Conservation (phyloP, 2,329 filamentous ascomycete genomes). For the Monilinia fructigena region DNA sequence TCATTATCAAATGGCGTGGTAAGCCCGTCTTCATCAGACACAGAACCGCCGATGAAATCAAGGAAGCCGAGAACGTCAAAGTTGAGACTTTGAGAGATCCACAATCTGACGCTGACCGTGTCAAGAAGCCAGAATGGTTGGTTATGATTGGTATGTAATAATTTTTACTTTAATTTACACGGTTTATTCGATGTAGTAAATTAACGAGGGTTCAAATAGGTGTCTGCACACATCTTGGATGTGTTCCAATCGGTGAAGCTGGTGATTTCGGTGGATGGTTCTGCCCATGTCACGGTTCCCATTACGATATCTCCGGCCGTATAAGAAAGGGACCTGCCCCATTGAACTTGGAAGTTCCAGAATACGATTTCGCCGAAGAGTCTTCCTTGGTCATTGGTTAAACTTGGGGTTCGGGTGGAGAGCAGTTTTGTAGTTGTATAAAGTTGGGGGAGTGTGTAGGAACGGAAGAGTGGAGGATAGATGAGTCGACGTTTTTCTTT, state of each 20-base stretch:
- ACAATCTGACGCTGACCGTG: slow-evolving; percentile 85
- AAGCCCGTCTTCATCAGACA: slow-evolving; percentile 99
- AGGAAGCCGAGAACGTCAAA: slow-evolving; percentile 87
- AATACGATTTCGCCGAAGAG: slow-evolving; percentile 91
- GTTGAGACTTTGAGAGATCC: slow-evolving; percentile 84
- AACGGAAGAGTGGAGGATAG: slow-evolving; percentile 15
- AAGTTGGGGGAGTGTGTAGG: slow-evolving; percentile 14
- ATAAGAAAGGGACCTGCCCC: slow-evolving; percentile 96
- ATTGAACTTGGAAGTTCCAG: slow-evolving; percentile 92
- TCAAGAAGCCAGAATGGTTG: slow-evolving; percentile 98
- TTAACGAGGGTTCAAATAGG: slow-evolving; percentile 50
- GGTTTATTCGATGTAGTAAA: slow-evolving; percentile 29
- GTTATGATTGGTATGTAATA: slow-evolving; percentile 81
- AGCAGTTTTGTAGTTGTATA: slow-evolving; percentile 23
- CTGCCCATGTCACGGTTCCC: slow-evolving; percentile 99
- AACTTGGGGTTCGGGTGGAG: slow-evolving; percentile 32
- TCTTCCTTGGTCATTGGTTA: slow-evolving; percentile 91
- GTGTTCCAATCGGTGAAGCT: slow-evolving; percentile 97
- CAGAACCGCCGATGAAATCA: slow-evolving; percentile 89
- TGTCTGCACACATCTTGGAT: slow-evolving; percentile 98
- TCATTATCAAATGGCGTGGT: slow-evolving; percentile 99
- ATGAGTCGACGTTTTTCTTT: slow-evolving; percentile 8
- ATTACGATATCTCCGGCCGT: slow-evolving; percentile 99
- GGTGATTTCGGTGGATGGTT: slow-evolving; percentile 99
- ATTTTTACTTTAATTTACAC: neutral